Conservation (phyloP, 202 grass and related monocot genomes). For the Eragrostis tef region DNA sequence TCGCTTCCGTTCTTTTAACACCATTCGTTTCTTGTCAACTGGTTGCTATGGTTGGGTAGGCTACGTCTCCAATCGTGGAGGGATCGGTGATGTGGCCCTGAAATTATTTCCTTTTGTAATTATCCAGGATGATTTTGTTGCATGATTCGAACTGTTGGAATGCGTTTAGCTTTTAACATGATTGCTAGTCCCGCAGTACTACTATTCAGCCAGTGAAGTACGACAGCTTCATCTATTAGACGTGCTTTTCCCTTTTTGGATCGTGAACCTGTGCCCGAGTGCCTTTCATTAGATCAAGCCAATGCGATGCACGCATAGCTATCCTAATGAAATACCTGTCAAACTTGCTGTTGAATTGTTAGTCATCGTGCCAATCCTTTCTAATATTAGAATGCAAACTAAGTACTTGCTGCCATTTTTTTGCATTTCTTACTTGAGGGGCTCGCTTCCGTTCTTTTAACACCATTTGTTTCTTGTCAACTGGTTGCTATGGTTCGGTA, state of each 20-base stretch:
- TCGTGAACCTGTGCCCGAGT: background rate
- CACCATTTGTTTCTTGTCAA: background rate
- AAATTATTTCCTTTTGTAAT: background rate
- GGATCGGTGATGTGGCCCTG: background rate
- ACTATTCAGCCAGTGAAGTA: background rate
- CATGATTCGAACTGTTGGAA: background rate
- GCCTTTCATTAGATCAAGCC: background rate
- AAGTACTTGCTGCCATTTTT: background rate
- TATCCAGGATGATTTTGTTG: background rate
- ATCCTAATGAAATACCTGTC: background rate
- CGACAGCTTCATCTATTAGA: background rate
- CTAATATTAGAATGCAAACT: background rate
- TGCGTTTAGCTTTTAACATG: conserved; percentile 43
- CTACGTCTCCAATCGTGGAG: background rate
- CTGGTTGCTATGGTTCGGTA: background rate
- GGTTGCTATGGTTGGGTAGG: background rate
- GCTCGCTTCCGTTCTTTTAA: background rate
- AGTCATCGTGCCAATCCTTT: background rate
- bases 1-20: background rate
- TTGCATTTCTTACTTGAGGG: background rate
- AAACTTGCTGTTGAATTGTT: background rate
- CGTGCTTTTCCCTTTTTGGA: background rate
- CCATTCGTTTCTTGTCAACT: background rate
- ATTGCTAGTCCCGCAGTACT: conserved; percentile 28
- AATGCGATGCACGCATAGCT: background rate